phyloP scores from a whole-genome alignment of 2,329 filamentous ascomycete species.

The Aspergillus sp. region DNA sequence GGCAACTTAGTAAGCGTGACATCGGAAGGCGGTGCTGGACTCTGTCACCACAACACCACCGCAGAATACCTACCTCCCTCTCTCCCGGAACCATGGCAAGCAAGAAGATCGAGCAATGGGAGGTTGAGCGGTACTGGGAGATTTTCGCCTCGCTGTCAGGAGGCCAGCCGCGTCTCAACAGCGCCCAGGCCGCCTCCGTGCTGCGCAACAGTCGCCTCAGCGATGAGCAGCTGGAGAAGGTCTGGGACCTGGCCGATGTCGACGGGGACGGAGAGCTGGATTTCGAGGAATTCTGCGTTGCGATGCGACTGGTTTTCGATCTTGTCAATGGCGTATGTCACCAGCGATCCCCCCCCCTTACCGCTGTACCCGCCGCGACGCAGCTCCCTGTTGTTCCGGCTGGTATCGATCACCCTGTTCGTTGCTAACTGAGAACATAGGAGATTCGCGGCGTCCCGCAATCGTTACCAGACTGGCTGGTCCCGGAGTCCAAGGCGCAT shows the following conservation, averaged over 20 bases:
- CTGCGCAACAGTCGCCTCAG: constrained; percentile 64
- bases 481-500: constrained; percentile 89
- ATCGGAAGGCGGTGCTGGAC: no score
- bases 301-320: constrained; percentile 97
- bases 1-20: no score
- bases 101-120: constrained; percentile 58
- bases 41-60: no score
- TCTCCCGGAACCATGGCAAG: constrained; percentile 24
- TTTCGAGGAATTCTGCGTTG: constrained; percentile 99
- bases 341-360: background rate
- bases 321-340: constrained; percentile 77
- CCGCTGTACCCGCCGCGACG: background rate
- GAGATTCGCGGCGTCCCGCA: constrained; percentile 85
- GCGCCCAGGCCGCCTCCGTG: constrained; percentile 59
- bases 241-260: constrained; percentile 96
- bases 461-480: constrained; percentile 85
- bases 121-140: constrained; percentile 72
- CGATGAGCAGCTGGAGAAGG: constrained; percentile 81
- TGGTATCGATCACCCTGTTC: no score
- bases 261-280: constrained; percentile 96
- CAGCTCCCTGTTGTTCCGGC: no score
- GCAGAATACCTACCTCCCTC: constrained; percentile 3
- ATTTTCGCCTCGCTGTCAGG: constrained; percentile 62
- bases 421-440: no score
- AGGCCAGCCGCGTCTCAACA: constrained; percentile 57